Evolutionary conservation across 495 filamentous ascomycete species (phyloP).

Genomic region (Aspergillus affinis): DNA sequence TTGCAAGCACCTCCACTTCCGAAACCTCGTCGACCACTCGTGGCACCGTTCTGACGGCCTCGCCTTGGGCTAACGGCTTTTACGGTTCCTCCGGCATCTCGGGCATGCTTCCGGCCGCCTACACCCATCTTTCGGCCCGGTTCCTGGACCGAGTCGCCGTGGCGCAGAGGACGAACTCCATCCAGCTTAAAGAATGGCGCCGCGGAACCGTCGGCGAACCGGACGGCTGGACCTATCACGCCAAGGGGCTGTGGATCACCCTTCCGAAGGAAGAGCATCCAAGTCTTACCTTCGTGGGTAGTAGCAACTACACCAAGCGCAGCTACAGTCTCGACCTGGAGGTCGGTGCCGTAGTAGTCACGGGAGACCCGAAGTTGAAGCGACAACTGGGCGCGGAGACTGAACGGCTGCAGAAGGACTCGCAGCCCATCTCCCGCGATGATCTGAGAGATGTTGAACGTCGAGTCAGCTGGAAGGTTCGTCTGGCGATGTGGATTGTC

Average conservation of each 20-base stretch:
- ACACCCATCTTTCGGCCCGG: conserved; percentile 78
- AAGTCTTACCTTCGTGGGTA: conserved; percentile 80
- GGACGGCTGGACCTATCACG: conserved; percentile 95
- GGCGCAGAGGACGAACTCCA: conserved; percentile 56
- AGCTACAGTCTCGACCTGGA: conserved; percentile 92
- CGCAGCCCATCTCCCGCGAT: conserved; percentile 62
- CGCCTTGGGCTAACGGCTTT: conserved; percentile 93
- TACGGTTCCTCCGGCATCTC: conserved; percentile 85
- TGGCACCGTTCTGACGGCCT: conserved; percentile 90
- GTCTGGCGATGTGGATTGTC: conserved; percentile 89
- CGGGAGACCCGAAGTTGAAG: conserved; percentile 71
- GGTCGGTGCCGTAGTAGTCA: conserved; percentile 80
- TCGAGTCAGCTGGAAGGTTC: conserved; percentile 79
- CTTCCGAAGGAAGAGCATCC: conserved; percentile 60
- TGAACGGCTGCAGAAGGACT: conserved; percentile 70
- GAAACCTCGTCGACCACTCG: conserved; percentile 41
- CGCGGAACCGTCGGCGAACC: conserved; percentile 75
- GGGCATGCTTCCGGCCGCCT: conserved; percentile 86
- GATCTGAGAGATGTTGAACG: conserved; percentile 80
- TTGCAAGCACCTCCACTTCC: conserved; percentile 54
- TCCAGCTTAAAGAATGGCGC: conserved; percentile 87
- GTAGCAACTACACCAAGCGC: conserved; percentile 93
- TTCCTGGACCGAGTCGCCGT: conserved; percentile 73
- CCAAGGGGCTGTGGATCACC: conserved; percentile 93
- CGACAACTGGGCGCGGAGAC: conserved; percentile 73